Evolutionary conservation across 306 rosid genomes (phyloP).

Genomic region (Pterocarpus macrocarpus): DNA sequence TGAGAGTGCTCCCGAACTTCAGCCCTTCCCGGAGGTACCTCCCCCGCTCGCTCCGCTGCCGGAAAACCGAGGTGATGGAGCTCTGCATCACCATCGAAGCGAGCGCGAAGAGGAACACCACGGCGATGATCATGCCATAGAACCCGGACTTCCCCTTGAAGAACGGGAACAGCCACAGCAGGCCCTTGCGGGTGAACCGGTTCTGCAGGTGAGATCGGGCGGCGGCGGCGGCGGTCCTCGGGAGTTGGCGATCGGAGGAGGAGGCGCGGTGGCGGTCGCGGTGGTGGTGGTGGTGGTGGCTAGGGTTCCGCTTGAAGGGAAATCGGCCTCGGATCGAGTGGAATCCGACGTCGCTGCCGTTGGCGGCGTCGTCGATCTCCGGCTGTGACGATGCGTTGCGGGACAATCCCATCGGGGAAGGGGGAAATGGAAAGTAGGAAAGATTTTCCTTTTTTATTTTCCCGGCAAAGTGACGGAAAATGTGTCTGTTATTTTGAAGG

Average conservation of each 20-base stretch:
- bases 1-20: conserved; percentile 75
- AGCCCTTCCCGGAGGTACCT: conserved; percentile 53
- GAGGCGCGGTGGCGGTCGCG: conserved; percentile 47
- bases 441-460: conserved; percentile 9
- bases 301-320: conserved; percentile 78
- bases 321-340: conserved; percentile 79
- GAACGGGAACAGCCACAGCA: conserved; percentile 61
- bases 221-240: conserved; percentile 34
- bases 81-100: conserved; percentile 91
- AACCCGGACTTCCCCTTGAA: conserved; percentile 66
- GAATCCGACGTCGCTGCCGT: conserved; percentile 59
- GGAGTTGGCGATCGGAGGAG: conserved; percentile 60
- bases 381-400: conserved; percentile 68
- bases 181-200: conserved; percentile 83
- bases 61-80: conserved; percentile 74
- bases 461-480: conserved; percentile 54
- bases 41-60: conserved; percentile 60
- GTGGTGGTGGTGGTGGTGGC: conserved; percentile 36
- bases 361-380: conserved; percentile 64
- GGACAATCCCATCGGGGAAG: conserved; percentile 54
- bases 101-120: conserved; percentile 68
- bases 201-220: conserved; percentile 65
- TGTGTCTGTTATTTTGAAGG: neutral
- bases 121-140: conserved; percentile 64
- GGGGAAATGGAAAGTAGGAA: neutral